Base-by-base conservation (phyloP, 1,284 basidiomycete genomes). In the Moniliella sp. region DNA sequence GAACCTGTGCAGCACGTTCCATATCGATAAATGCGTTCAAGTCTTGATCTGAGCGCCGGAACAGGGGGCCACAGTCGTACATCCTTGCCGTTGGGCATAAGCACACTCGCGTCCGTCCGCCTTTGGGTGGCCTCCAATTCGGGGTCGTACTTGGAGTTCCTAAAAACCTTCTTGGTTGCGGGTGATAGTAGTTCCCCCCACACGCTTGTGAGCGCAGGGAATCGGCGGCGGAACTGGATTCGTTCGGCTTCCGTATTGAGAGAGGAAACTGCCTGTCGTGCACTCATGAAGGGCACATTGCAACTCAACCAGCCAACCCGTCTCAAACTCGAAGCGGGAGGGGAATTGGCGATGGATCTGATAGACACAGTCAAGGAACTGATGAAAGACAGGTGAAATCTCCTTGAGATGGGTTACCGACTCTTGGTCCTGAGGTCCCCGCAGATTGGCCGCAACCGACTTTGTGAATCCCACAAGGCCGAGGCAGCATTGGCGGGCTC, bases 341-440 rank as follows among this genome's bases (percentile, higher is more conserved):
- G 91, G 88, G 61, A 72, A 83, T 56, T 97, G 91, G 3, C 80
- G 71, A 58, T 82, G 76, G 30, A 99, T 66, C 61, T 97, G 91
- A 38, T 80, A 76, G 28, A 94, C 74, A 47, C 74, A 75, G 63
- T 99, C 91, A 19, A 97, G 70, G 65, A 93, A 97, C 57, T 99
- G 91, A 57, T 93, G 86, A 61, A 99, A 97, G 27, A 91, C 75
- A 0, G 91, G 91, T 45, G 83, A 86, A 1, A 79, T 83, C 64
- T 99, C 88, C 61, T 84, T 93, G 57, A 88, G 65, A 45, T 49
- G 61, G 84, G 82, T 72, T 45, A 45, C 5, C 75, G 75, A 0
- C 67, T 19, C 21, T 25, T 27, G 17, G 17, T 83, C 78, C 4
- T 80, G 79, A 26, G 78, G 76, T 39, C 80, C 75, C 69, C 7